phyloP scores from a whole-genome alignment of 495 filamentous ascomycete species.

The Aspergillus cavernicola region DNA sequence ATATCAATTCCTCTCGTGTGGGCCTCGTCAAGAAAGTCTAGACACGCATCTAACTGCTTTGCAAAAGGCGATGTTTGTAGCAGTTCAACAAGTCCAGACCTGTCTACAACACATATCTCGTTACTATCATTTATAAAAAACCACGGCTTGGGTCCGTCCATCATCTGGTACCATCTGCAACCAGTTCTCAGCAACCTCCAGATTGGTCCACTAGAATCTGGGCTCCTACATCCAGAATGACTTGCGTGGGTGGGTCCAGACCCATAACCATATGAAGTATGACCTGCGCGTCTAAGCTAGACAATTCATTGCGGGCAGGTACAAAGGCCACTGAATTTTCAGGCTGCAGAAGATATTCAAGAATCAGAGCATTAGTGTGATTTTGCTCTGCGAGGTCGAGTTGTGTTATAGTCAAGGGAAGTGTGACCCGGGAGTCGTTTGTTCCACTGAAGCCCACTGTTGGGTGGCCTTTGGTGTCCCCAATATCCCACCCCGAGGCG shows the following conservation, averaged over 20 bases:
- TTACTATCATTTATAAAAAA: slow-evolving; percentile 49
- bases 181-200: slow-evolving; percentile 49
- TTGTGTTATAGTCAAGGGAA: slow-evolving; percentile 55
- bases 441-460: slow-evolving; percentile 72
- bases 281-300: slow-evolving; percentile 26
- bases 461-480: slow-evolving; percentile 37
- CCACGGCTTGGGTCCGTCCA: slow-evolving; percentile 30
- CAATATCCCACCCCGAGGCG: slow-evolving; percentile 67
- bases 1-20: slow-evolving; percentile 77
- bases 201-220: slow-evolving; percentile 61
- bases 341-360: slow-evolving; percentile 50
- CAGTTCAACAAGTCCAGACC: slow-evolving; percentile 42
- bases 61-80: slow-evolving; percentile 59
- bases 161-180: slow-evolving; percentile 24
- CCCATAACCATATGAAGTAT: slow-evolving; percentile 44
- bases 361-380: slow-evolving; percentile 63
- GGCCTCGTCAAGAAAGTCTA: slow-evolving; percentile 71
- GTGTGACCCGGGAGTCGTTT: slow-evolving; percentile 56
- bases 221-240: slow-evolving; percentile 73
- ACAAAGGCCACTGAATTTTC: slow-evolving; percentile 49
- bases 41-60: slow-evolving; percentile 55
- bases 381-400: slow-evolving; percentile 51
- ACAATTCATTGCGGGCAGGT: slow-evolving; percentile 1
- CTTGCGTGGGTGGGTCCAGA: slow-evolving; percentile 40
- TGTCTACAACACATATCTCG: slow-evolving; percentile 43